Conservation (phyloP, 2,329 filamentous ascomycete species). For the Fusarium armeniacum region DNA sequence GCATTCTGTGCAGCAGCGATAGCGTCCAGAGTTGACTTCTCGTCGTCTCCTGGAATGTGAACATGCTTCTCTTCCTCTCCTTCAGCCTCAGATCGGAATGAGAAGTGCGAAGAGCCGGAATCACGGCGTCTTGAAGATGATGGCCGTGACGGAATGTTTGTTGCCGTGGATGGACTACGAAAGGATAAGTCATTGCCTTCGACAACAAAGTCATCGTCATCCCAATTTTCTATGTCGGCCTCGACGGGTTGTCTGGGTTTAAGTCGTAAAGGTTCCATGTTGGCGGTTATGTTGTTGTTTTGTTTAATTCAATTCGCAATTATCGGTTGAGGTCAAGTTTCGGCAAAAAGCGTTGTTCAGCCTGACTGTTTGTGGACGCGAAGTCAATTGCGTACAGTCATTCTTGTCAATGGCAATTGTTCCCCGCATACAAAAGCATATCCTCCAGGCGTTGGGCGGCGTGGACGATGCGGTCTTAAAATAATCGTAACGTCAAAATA, state of each 20-base stretch:
- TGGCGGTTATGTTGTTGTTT: slow-evolving; percentile 29
- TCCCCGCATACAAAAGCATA: slow-evolving; percentile 47
- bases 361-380: slow-evolving; percentile 39
- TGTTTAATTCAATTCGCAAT: slow-evolving; percentile 24
- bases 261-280: slow-evolving; percentile 69
- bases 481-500: slow-evolving; percentile 13
- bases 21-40: slow-evolving; percentile 84
- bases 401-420: slow-evolving; percentile 49
- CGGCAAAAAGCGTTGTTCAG: slow-evolving; percentile 28
- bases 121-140: slow-evolving; percentile 71
- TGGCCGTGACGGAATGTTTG: slow-evolving; percentile 57
- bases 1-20: slow-evolving; percentile 89
- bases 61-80: slow-evolving; percentile 92
- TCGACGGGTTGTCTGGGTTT: slow-evolving; percentile 68
- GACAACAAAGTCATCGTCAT: slow-evolving; percentile 81
- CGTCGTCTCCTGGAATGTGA: slow-evolving; percentile 85
- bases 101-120: slow-evolving; percentile 84
- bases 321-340: slow-evolving; percentile 32
- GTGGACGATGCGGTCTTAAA: slow-evolving; percentile 21
- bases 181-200: slow-evolving; percentile 76
- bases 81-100: slow-evolving; percentile 85
- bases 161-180: slow-evolving; percentile 64
- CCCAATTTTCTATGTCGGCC: slow-evolving; percentile 80
- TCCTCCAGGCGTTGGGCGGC: slow-evolving; percentile 36
- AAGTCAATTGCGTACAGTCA: slow-evolving; percentile 51